Conservation (phyloP, 2,329 filamentous ascomycete genomes). For the Pseudogymnoascus sp. region DNA sequence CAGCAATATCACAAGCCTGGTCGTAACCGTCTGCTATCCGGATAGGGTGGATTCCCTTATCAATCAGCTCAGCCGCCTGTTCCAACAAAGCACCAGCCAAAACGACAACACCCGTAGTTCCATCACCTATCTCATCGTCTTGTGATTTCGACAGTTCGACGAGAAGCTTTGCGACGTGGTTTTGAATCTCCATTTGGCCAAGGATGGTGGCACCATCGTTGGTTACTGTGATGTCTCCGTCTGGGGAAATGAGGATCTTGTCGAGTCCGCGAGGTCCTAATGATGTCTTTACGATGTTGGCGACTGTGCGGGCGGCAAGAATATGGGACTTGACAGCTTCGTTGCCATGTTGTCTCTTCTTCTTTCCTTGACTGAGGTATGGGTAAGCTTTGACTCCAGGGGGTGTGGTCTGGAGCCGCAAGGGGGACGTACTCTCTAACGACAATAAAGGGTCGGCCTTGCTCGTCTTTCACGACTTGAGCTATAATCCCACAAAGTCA, state of each 20-base stretch:
- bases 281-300: slow-evolving; percentile 95
- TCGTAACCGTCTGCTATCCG: slow-evolving; percentile 98
- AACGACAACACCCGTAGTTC: slow-evolving; percentile 95
- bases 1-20: slow-evolving; percentile 91
- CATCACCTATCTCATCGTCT: slow-evolving; percentile 97
- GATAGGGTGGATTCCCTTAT: slow-evolving; percentile 99
- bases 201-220: slow-evolving; percentile 98
- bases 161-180: slow-evolving; percentile 94
- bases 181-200: slow-evolving; percentile 96
- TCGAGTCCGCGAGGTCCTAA: slow-evolving; percentile 91
- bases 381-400: slow-evolving; percentile 14
- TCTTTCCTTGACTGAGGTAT: slow-evolving; percentile 73
- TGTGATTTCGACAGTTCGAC: slow-evolving; percentile 98
- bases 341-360: slow-evolving; percentile 92
- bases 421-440: slow-evolving; percentile 74
- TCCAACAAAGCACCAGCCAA: slow-evolving; percentile 89
- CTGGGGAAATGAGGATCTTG: slow-evolving; percentile 97
- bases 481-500: slow-evolving; percentile 33
- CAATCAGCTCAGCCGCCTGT: slow-evolving; percentile 93
- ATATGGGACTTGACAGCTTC: slow-evolving; percentile 99
- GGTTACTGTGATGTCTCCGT: slow-evolving; percentile 97
- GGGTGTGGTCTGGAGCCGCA: slow-evolving; percentile 10
- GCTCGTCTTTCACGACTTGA: slow-evolving; percentile 87
- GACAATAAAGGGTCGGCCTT: slow-evolving; percentile 93
- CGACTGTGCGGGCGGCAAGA: slow-evolving; percentile 87